phyloP scores from a whole-genome alignment of 2,329 filamentous ascomycete species.

The Helotiales sp. region DNA sequence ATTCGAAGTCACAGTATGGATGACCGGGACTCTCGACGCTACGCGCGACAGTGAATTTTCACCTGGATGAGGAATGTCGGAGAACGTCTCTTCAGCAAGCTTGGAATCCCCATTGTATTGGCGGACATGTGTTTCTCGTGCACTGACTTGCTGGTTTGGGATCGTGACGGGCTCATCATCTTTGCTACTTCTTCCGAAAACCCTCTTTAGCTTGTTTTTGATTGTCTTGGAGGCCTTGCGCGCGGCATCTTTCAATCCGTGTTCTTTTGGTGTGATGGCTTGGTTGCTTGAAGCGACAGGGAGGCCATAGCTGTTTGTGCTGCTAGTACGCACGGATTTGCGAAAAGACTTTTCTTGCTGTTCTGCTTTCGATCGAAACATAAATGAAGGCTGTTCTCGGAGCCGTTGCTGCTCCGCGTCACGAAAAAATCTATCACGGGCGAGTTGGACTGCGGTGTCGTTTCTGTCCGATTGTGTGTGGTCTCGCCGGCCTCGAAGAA shows the following conservation, averaged over 20 bases:
- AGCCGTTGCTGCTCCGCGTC: conserved; percentile 45
- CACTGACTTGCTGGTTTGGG: conserved; percentile 59
- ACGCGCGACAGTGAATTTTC: conserved; percentile 55
- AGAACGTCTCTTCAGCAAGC: conserved; percentile 42
- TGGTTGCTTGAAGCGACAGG: conserved; percentile 39
- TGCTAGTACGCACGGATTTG: conserved; percentile 56
- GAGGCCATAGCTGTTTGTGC: conserved; percentile 45
- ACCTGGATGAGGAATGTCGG: conserved; percentile 45
- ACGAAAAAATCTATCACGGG: conserved; percentile 46
- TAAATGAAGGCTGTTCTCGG: conserved; percentile 51
- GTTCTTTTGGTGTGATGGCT: conserved; percentile 38
- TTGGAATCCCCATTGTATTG: conserved; percentile 35
- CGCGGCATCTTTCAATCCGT: conserved; percentile 55
- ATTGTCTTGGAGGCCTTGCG: conserved; percentile 67
- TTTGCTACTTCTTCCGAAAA: conserved; percentile 53
- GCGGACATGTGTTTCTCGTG: conserved; percentile 44
- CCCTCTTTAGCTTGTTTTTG: conserved; percentile 63
- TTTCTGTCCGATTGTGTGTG: conserved; percentile 38
- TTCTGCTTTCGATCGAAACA: conserved; percentile 49
- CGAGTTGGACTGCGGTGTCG: conserved; percentile 46
- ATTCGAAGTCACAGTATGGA: conserved; percentile 53
- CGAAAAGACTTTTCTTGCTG: conserved; percentile 46
- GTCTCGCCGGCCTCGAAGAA: conserved; percentile 47
- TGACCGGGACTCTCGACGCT: conserved; percentile 54
- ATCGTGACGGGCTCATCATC: conserved; percentile 45